Base-by-base conservation (phyloP, 2,329 filamentous ascomycete species). In the Diaporthe sp. region DNA sequence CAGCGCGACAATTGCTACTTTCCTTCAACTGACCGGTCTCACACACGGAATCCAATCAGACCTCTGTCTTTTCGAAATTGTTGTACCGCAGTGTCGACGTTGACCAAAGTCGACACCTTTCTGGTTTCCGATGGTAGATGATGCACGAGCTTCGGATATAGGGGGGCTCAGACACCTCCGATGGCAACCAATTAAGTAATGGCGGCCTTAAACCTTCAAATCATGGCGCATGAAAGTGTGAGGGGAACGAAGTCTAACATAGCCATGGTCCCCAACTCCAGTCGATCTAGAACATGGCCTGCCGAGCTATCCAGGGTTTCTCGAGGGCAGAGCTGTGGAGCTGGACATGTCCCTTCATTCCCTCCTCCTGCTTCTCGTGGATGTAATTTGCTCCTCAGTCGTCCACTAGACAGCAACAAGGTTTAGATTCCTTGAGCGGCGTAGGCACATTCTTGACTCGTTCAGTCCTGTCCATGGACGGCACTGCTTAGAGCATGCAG, bases 181-280 rank as follows among this genome's bases (percentile, higher is more conserved):
- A 55, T 70, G 49, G 65, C 51, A 70, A 28, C 15, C 51, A 55
- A 70, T 70, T 70, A 10, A 53, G 65, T 70, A 70, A 70, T 70
- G 49, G 65, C 34, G 65, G 22, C 65, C 49, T 42, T 12, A 5
- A 70, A 70, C 49, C 15, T 70, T 70, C 34, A 17, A 39, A 13
- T 17, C 31, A 70, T 70, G n/a, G 65, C 49, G 65, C 65, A 70
- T 70, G 49, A n/a, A 34, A 39, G n/a, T 28, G 15, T 70, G 65
- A 70, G 65, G 65, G 65, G 65, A 55, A 53, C 17, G 49, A 70
- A 70, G 65, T 70, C 65, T 70, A 55, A 55, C 49, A 70, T 7
- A 12, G 65, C 49, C 22, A 28, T 37, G 65, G 34, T 42, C 49
- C 19, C 46, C 46, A 53, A 19, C 13, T 68, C 15, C 15, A 15